phyloP scores from a whole-genome alignment of 2,329 filamentous ascomycete species.

The Pestalotiopsis sp. region DNA sequence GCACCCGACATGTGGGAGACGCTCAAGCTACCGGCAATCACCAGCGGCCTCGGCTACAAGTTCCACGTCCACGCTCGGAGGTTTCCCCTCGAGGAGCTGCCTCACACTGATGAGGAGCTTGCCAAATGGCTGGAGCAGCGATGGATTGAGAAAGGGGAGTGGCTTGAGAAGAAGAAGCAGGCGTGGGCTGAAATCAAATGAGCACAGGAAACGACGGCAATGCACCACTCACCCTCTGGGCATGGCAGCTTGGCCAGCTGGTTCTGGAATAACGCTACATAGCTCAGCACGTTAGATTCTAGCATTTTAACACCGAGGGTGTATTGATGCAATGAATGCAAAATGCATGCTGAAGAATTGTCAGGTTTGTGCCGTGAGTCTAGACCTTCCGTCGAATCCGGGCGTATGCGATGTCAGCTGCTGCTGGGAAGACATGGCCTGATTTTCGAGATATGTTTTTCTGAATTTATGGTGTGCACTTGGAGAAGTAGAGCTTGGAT shows the following conservation, averaged over 20 bases:
- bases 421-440: neutral
- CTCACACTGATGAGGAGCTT: slow-evolving; percentile 48
- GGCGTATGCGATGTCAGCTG: slow-evolving; percentile 2
- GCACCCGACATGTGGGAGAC: slow-evolving; percentile 59
- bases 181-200: slow-evolving; percentile 38
- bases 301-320: neutral
- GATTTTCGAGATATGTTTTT: neutral
- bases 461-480: neutral
- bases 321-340: neutral
- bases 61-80: slow-evolving; percentile 55
- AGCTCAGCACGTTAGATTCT: neutral
- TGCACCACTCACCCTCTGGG: neutral
- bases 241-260: neutral
- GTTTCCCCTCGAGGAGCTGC: slow-evolving; percentile 51
- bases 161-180: slow-evolving; percentile 46
- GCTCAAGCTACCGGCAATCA: slow-evolving; percentile 44
- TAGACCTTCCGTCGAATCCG: neutral
- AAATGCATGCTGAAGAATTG: neutral
- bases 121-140: slow-evolving; percentile 55
- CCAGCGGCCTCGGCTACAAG: slow-evolving; percentile 41
- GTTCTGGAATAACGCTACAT: slow-evolving; percentile 13
- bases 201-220: neutral
- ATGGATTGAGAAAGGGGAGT: slow-evolving; percentile 57
- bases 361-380: neutral
- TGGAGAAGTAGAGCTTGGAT: neutral